Evolutionary conservation across 2,329 filamentous ascomycete genomes (phyloP).

Genomic region (Aspergillus fijiensis): DNA sequence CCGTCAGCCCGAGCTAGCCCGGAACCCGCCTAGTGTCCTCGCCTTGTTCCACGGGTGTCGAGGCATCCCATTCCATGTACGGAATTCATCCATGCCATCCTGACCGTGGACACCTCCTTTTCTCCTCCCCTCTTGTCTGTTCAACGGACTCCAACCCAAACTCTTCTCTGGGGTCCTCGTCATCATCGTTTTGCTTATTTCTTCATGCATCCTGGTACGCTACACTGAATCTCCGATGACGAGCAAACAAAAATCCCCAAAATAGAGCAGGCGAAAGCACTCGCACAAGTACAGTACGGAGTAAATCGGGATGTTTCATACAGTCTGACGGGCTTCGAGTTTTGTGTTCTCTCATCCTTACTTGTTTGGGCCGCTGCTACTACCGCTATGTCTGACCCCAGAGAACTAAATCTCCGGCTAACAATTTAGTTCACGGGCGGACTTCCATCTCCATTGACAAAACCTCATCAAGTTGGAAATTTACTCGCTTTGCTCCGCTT

Average conservation of each 20-base stretch:
- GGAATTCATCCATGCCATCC: conserved; percentile 1
- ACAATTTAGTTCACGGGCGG: conserved; percentile 15
- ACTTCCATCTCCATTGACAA: conserved; percentile 14
- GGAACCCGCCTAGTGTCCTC: neutral
- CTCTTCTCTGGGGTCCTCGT: neutral
- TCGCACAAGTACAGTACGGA: neutral
- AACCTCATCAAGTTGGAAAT: neutral
- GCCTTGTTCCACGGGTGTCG: conserved; percentile 15
- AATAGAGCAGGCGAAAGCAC: neutral
- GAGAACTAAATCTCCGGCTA: conserved; percentile 21
- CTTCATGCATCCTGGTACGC: neutral
- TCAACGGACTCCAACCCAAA: neutral
- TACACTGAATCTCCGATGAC: neutral
- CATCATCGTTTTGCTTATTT: neutral
- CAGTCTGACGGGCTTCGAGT: neutral
- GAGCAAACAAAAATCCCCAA: neutral
- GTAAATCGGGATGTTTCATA: neutral
- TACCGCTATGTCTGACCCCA: conserved; percentile 15
- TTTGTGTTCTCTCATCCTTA: conserved; percentile 16
- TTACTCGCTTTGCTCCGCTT: neutral
- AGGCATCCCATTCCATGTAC: conserved; percentile 5
- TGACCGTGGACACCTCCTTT: conserved; percentile 1
- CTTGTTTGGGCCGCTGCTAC: conserved; percentile 16
- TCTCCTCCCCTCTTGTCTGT: neutral
- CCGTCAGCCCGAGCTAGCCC: neutral